These are phyloP conservation scores for Oropetium thomaeum DNA, from an alignment of 176 grass and related monocot species.

Conservation along the genomic window DNA sequence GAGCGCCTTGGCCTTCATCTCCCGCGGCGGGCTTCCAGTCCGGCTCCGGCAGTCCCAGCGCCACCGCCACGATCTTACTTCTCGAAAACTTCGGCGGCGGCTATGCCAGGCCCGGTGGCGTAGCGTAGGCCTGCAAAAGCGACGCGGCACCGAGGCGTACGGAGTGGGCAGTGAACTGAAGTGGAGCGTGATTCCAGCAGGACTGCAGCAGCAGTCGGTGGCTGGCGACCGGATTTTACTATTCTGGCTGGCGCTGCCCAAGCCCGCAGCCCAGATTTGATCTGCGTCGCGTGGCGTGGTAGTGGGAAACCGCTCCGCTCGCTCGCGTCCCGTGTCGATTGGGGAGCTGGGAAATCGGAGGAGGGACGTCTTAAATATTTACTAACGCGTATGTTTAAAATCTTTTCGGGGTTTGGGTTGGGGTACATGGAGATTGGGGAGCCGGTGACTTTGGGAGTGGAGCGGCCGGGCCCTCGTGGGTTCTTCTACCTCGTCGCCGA, in stretches of 20 bases:
- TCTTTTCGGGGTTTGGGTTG: neutral
- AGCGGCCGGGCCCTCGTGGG: neutral
- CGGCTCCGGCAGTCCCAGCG: too few relatives aligned
- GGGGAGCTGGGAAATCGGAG: constrained; percentile 25
- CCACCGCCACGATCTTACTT: neutral
- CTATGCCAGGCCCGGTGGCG: neutral
- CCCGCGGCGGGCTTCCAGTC: neutral
- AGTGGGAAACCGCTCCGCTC: neutral
- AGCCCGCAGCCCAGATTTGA: constrained; percentile 20
- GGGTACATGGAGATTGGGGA: constrained; percentile 7
- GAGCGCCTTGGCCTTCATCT: constrained; percentile 81
- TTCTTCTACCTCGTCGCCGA: neutral
- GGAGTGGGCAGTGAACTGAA: neutral
- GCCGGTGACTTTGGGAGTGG: neutral
- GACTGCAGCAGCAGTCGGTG: constrained; percentile 18
- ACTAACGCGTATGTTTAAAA: neutral
- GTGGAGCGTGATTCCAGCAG: constrained; percentile 39
- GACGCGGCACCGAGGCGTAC: constrained; percentile 26
- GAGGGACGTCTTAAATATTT: neutral
- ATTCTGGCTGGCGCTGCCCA: neutral
- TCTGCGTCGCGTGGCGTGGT: constrained; percentile 27
- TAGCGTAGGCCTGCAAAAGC: constrained; percentile 18
- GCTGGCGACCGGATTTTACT: constrained; percentile 31
- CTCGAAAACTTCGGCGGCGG: neutral
- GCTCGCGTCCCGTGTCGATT: neutral